A percentile compares a stretch with the other conserved stretches of the same genome.
Evolutionary conservation across 2,329 filamentous ascomycete genomes (phyloP).

Genomic region (Penicillium sp.): DNA sequence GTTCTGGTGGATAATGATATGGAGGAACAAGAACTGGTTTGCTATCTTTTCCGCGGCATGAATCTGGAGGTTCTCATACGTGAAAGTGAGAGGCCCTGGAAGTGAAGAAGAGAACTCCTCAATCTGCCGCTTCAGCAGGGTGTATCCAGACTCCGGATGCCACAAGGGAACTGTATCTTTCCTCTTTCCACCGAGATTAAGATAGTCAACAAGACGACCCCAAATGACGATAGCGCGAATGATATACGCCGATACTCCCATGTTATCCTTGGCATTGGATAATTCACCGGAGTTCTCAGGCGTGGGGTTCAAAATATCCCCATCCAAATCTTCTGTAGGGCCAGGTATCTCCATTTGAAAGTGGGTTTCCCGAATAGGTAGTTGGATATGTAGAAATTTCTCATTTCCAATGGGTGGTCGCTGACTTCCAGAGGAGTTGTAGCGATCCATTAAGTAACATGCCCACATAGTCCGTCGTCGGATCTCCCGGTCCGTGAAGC

Average conservation of each 20-base stretch:
- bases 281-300: conserved; percentile 64
- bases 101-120: conserved; percentile 69
- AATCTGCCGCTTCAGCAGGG: conserved; percentile 67
- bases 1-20: conserved; percentile 87
- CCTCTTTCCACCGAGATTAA: conserved; percentile 86
- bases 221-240: conserved; percentile 82
- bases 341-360: conserved; percentile 91
- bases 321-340: conserved; percentile 78
- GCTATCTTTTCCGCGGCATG: conserved; percentile 82
- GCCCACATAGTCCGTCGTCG: conserved; percentile 95
- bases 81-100: conserved; percentile 72
- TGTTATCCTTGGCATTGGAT: conserved; percentile 72
- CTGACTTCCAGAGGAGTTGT: conserved; percentile 94
- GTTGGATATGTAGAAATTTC: conserved; percentile 81
- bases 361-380: conserved; percentile 86
- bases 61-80: conserved; percentile 75
- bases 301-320: conserved; percentile 64
- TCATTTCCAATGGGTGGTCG: conserved; percentile 88
- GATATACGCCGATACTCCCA: conserved; percentile 92
- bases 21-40: conserved; percentile 89
- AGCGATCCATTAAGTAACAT: conserved; percentile 95
- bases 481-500: conserved; percentile 91
- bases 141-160: conserved; percentile 76
- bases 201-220: conserved; percentile 84
- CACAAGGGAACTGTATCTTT: conserved; percentile 76